Evolutionary conservation across 2,329 filamentous ascomycete species (phyloP).

Genomic region (Knoxdaviesia capensis): DNA sequence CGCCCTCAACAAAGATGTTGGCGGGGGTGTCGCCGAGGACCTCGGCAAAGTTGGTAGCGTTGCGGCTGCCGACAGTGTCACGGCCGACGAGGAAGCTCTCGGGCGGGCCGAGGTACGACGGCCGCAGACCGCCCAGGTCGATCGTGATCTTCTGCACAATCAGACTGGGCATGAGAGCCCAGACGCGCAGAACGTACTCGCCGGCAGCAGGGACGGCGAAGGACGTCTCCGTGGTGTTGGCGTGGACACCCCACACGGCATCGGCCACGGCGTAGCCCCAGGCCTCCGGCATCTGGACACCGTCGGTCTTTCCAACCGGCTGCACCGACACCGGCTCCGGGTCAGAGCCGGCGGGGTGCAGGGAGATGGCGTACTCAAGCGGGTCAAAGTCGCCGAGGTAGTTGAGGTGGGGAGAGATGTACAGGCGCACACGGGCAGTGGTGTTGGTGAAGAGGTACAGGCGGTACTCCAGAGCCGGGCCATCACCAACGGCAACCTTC

Average conservation of each 20-base stretch:
- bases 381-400: slow-evolving; percentile 27
- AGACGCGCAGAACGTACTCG: slow-evolving; percentile 27
- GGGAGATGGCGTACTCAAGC: slow-evolving; percentile 27
- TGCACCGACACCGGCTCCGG: slow-evolving; percentile 15
- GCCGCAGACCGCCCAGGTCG: slow-evolving; percentile 30
- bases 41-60: slow-evolving; percentile 16
- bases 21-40: slow-evolving; percentile 5
- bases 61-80: slow-evolving; percentile 15
- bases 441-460: slow-evolving; percentile 38
- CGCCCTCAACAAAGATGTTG: slow-evolving; percentile 1
- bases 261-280: slow-evolving; percentile 24
- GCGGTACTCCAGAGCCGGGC: slow-evolving; percentile 37
- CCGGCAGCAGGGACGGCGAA: slow-evolving; percentile 20
- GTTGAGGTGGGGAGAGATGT: slow-evolving; percentile 31
- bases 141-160: slow-evolving; percentile 35
- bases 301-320: slow-evolving; percentile 21
- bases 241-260: slow-evolving; percentile 22
- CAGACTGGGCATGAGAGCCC: slow-evolving; percentile 29
- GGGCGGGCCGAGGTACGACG: slow-evolving; percentile 34
- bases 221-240: slow-evolving; percentile 22
- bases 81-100: slow-evolving; percentile 28
- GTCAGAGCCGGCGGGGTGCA: slow-evolving; percentile 19
- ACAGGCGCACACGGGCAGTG: slow-evolving; percentile 21
- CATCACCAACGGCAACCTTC: slow-evolving; percentile 25
- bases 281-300: slow-evolving; percentile 18